Conservation (phyloP, 805 yeast species). For the Isabelozyma rhagii region DNA sequence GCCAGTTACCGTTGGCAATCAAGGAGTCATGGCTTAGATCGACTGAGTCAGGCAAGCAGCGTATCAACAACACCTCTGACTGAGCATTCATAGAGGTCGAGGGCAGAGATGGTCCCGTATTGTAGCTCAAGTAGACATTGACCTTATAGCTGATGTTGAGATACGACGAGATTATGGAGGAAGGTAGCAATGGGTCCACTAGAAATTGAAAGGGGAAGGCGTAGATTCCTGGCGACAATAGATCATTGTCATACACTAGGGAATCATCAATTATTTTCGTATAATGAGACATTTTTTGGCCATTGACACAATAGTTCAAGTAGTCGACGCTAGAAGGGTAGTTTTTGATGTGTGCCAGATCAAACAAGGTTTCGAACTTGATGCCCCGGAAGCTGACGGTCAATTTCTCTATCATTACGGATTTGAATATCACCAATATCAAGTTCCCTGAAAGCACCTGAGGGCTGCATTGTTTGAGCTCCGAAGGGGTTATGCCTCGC, state of each 20-base stretch:
- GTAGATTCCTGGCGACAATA: conserved; percentile 7
- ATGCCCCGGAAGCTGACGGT: conserved; percentile 5
- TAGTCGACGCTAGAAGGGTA: not conserved
- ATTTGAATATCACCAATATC: conserved; percentile 1
- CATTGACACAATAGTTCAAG: not conserved
- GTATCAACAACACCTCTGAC: conserved; percentile 2
- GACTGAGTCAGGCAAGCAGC: conserved; percentile 4
- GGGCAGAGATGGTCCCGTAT: not conserved
- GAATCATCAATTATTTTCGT: conserved; percentile 4
- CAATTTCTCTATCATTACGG: conserved; percentile 1
- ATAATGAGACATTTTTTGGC: not conserved
- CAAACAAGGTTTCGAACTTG: conserved; percentile 6
- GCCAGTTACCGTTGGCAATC: conserved; percentile 16
- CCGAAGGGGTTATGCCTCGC: conserved; percentile 6
- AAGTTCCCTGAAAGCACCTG: conserved; percentile 7
- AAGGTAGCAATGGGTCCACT: conserved; percentile 9
- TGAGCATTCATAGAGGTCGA: not conserved
- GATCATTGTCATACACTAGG: conserved; percentile 3
- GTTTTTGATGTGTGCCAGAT: not conserved
- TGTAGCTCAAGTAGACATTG: conserved; percentile 2
- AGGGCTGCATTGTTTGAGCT: conserved; percentile 2
- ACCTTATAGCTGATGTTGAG: conserved; percentile 4
- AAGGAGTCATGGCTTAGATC: conserved; percentile 4
- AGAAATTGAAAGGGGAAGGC: conserved; percentile 10
- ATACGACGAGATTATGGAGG: conserved; percentile 4